These are phyloP conservation scores for Curvularia lunata DNA, from an alignment of 2,329 filamentous ascomycete species.

Conservation along the genomic window DNA sequence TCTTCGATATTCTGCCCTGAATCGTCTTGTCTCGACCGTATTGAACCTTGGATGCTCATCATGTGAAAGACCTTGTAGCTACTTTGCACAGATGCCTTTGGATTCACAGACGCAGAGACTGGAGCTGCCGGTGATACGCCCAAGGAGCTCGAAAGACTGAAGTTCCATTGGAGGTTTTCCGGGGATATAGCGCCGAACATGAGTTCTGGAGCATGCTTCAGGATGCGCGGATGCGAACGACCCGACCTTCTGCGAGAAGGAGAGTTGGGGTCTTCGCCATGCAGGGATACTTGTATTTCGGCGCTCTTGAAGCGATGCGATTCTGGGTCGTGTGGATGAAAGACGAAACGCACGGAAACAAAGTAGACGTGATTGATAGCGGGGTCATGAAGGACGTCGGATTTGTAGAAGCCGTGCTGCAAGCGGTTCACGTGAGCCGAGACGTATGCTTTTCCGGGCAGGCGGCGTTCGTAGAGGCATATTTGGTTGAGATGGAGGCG, in stretches of 20 bases:
- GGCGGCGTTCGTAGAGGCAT: constrained; percentile 58
- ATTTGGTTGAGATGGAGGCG: constrained; percentile 42
- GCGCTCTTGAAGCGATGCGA: constrained; percentile 58
- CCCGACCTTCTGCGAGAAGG: constrained; percentile 14
- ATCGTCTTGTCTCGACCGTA: constrained; percentile 51
- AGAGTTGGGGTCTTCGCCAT: constrained; percentile 26
- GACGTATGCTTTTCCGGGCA: constrained; percentile 57
- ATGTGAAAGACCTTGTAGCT: constrained; percentile 57
- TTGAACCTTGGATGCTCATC: constrained; percentile 58
- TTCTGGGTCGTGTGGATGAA: constrained; percentile 53
- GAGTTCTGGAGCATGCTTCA: constrained; percentile 59
- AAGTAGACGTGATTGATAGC: constrained; percentile 56
- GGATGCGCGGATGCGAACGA: constrained; percentile 49
- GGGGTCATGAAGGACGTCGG: constrained; percentile 51
- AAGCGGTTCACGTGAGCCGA: constrained; percentile 59
- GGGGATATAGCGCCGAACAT: constrained; percentile 57
- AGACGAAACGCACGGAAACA: constrained; percentile 58
- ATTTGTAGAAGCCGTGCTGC: constrained; percentile 58
- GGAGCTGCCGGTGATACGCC: constrained; percentile 54
- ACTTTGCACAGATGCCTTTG: constrained; percentile 50
- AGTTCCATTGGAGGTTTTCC: constrained; percentile 58
- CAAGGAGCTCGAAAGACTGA: constrained; percentile 55
- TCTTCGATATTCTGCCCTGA: constrained; percentile 52
- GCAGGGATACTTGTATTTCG: constrained; percentile 52
- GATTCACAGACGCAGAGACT: constrained; percentile 51